Conservation (phyloP, 441 rosid genomes). For the Bocquillonia castaneifolia region DNA sequence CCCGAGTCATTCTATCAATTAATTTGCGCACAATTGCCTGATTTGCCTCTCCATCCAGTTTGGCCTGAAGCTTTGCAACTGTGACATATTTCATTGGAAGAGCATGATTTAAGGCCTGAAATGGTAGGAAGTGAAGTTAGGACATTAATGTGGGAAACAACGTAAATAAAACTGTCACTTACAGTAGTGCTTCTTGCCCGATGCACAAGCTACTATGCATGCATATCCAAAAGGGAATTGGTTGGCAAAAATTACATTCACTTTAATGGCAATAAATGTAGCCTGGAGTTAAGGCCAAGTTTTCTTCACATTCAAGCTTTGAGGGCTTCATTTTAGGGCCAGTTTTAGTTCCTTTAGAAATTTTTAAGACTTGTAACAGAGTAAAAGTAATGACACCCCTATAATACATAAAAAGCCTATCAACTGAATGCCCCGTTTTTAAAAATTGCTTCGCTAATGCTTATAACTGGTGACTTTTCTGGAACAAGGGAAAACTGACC, state of each 20-base stretch:
- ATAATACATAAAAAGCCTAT: neutral
- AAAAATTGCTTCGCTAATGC: neutral
- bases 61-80: constrained; percentile 59
- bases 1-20: constrained; percentile 63
- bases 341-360: neutral
- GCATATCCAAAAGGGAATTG: neutral
- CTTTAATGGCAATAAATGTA: neutral
- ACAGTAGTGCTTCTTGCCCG: too few relatives aligned
- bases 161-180: neutral
- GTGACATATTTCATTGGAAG: constrained; percentile 81
- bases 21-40: constrained; percentile 61
- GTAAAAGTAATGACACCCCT: neutral
- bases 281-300: neutral
- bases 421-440: neutral
- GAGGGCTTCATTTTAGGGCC: neutral
- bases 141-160: constrained; percentile 6
- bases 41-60: constrained; percentile 69
- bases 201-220: neutral
- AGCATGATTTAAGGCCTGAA: constrained; percentile 73
- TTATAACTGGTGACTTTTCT: neutral
- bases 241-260: neutral
- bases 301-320: neutral
- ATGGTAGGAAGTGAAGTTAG: constrained; percentile 14
- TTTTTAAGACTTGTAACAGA: neutral
- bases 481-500: constrained; percentile 30